Conservation (phyloP, 176 grass and related monocot genomes). For the Eragrostis nindensis region DNA sequence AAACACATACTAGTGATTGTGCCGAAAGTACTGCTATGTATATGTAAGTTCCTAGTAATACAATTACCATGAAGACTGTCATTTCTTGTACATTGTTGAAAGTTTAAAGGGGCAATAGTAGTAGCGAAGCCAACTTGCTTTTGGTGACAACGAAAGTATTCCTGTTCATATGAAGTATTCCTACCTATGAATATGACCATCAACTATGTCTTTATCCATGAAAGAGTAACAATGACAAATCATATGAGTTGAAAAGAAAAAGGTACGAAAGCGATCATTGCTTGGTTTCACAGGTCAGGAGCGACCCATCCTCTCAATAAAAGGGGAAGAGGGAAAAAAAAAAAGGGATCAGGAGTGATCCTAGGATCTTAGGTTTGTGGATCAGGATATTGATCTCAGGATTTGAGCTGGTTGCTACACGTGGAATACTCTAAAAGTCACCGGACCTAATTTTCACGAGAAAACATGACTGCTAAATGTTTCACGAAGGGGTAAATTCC, state of each 20-base stretch:
- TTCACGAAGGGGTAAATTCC: neutral
- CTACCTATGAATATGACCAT: constrained; percentile 28
- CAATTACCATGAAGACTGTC: neutral
- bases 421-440: neutral
- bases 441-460: constrained; percentile 3
- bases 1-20: neutral
- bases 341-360: neutral
- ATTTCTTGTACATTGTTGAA: constrained; percentile 1
- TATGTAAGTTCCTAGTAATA: constrained; percentile 2
- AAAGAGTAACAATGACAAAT: constrained; percentile 24
- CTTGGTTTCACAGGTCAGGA: constrained; percentile 13
- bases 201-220: constrained; percentile 20
- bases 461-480: neutral
- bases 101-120: neutral
- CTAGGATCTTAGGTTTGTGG: constrained; percentile 1
- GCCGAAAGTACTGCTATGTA: neutral
- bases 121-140: constrained; percentile 20
- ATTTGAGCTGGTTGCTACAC: constrained; percentile 21
- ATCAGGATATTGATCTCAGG: constrained; percentile 1
- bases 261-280: constrained; percentile 16
- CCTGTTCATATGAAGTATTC: constrained; percentile 26
- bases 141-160: constrained; percentile 28
- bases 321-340: neutral
- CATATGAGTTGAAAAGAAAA: constrained; percentile 27
- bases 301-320: neutral